phyloP scores from a whole-genome alignment of 176 grass and related monocot species.

The Cocos nucifera region DNA sequence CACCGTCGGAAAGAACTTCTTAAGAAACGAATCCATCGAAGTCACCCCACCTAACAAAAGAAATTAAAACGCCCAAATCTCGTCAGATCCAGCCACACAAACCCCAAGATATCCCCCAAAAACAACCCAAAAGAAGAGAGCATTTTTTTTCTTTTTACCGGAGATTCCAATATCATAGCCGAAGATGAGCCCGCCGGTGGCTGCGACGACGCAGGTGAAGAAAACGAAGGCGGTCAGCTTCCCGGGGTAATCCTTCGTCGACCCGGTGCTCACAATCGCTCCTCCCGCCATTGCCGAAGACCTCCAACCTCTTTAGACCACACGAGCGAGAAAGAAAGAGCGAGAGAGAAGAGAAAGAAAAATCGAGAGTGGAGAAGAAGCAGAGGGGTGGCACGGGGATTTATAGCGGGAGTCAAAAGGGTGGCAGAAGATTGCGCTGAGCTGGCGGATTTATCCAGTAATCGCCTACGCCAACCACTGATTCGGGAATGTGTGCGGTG shows the following conservation, averaged over 20 bases:
- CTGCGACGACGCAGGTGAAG: constrained; percentile 1
- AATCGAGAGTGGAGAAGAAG: too few relatives aligned
- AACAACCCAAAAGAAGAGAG: background rate
- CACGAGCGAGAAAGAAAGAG: too few relatives aligned
- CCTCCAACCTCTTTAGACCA: too few relatives aligned
- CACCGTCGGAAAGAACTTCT: constrained; percentile 78
- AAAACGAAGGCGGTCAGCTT: constrained; percentile 5
- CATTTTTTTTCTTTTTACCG: background rate
- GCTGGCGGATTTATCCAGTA: too few relatives aligned
- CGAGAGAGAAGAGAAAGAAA: too few relatives aligned
- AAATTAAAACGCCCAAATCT: background rate
- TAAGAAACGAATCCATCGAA: constrained; percentile 69
- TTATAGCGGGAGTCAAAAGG: too few relatives aligned
- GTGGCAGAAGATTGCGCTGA: too few relatives aligned
- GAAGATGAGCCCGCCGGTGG: constrained; percentile 10
- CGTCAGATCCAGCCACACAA: too few relatives aligned
- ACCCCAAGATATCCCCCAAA: background rate
- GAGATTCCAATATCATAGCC: constrained; percentile 14
- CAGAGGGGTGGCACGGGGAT: too few relatives aligned
- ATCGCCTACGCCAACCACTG: too few relatives aligned
- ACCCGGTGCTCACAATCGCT: background rate
- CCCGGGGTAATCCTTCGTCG: constrained; percentile 6
- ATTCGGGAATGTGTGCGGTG: too few relatives aligned
- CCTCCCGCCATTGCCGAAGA: background rate
- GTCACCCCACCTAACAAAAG: constrained; percentile 68